Conservation (phyloP, 441 rosid species). For the Capsella rubella region DNA sequence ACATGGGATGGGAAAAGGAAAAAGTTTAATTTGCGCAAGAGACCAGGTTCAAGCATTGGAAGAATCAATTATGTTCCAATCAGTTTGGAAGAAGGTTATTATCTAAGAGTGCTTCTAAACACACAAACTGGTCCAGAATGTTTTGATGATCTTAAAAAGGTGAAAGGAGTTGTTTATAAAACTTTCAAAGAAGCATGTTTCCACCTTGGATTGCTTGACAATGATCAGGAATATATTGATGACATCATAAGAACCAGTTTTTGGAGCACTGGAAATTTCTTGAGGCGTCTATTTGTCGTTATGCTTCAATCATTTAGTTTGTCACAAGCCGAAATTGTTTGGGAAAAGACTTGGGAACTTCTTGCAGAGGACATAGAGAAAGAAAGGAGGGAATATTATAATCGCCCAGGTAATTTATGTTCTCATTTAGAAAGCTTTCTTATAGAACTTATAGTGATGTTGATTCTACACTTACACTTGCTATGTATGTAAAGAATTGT, state of each 20-base stretch:
- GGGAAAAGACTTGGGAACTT: neutral
- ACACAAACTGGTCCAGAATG: neutral
- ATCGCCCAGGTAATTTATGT: neutral
- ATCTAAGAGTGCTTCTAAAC: neutral
- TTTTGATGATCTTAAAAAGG: neutral
- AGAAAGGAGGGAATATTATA: neutral
- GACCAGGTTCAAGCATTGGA: neutral
- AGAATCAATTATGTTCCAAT: neutral
- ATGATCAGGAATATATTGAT: neutral
- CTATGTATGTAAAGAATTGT: too few species aligned
- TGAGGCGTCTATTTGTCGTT: neutral
- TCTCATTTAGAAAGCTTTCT: too few species aligned
- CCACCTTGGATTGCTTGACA: neutral
- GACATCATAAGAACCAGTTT: neutral
- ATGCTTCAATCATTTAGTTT: neutral
- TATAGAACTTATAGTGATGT: too few species aligned
- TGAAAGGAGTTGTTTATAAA: rapidly evolving
- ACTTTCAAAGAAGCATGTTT: neutral
- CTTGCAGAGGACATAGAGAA: neutral
- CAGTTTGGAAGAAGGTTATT: neutral
- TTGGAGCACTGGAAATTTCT: neutral
- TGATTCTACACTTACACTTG: too few species aligned
- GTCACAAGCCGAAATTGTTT: neutral
- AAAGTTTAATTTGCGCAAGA: neutral
- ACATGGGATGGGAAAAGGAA: neutral